Evolutionary conservation across 2,329 filamentous ascomycete genomes (phyloP).

Genomic region (Fusarium drepaniforme): DNA sequence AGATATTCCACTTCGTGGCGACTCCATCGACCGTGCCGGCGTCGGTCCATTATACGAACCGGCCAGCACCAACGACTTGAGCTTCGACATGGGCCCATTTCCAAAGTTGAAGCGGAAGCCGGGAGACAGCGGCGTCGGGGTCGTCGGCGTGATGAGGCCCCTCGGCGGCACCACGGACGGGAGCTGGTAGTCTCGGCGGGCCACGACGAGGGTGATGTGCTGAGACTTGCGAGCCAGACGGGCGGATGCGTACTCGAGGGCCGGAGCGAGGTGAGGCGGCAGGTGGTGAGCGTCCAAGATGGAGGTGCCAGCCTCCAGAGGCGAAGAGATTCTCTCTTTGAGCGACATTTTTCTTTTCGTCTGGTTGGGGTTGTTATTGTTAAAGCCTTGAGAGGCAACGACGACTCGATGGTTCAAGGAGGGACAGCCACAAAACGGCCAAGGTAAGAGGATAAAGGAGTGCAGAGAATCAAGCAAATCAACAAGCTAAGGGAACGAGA

Average conservation of each 20-base stretch:
- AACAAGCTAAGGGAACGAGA: constrained; percentile 12
- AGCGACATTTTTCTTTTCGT: constrained; percentile 53
- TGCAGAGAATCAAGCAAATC: neutral
- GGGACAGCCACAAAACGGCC: constrained; percentile 3
- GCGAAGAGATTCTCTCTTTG: constrained; percentile 71
- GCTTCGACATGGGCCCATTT: constrained; percentile 47
- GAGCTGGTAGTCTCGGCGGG: constrained; percentile 68
- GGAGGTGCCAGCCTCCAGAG: constrained; percentile 72
- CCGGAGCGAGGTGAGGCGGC: constrained; percentile 65
- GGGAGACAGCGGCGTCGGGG: constrained; percentile 46
- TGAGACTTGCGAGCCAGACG: constrained; percentile 67
- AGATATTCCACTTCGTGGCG: constrained; percentile 41
- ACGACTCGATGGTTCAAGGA: constrained; percentile 3
- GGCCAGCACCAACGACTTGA: constrained; percentile 49
- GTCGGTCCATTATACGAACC: constrained; percentile 35
- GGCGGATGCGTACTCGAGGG: constrained; percentile 70
- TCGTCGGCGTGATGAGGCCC: constrained; percentile 40
- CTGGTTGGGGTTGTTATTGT: neutral
- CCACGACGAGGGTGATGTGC: constrained; percentile 69
- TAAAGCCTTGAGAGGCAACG: constrained; percentile 18
- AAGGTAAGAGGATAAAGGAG: neutral
- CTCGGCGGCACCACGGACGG: constrained; percentile 50
- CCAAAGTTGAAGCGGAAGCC: constrained; percentile 49
- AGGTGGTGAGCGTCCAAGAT: constrained; percentile 69
- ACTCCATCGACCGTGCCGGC: constrained; percentile 41